A percentile compares a stretch with the other conserved stretches of the same genome.
Conservation (phyloP, 768 basidiomycete species). For the Suillus brevipes region DNA sequence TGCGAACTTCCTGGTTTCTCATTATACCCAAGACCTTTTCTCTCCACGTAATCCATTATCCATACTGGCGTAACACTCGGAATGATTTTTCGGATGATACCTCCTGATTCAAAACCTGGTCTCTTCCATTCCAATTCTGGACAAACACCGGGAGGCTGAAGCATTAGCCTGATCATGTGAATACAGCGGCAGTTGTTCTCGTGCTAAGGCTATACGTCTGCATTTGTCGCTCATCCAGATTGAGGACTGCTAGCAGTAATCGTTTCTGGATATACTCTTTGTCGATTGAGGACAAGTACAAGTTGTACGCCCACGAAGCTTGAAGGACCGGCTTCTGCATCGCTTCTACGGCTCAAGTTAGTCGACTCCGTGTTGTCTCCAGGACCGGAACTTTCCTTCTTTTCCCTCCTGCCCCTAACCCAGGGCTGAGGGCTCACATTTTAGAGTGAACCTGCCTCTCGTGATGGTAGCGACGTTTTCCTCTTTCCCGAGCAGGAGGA, state of each 20-base stretch:
- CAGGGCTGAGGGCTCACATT: constrained; percentile 11
- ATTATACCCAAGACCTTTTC: neutral
- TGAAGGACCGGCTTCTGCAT: neutral
- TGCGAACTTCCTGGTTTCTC: neutral
- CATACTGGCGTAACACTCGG: constrained; percentile 12
- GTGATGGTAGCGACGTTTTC: constrained; percentile 16
- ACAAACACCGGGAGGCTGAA: neutral
- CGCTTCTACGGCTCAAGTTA: constrained; percentile 8
- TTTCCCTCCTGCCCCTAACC: neutral
- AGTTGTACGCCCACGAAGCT: constrained; percentile 35
- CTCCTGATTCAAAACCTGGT: neutral
- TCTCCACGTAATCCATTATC: constrained; percentile 9
- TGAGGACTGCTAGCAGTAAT: constrained; percentile 15
- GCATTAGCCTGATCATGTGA: constrained; percentile 7
- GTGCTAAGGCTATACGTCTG: constrained; percentile 8
- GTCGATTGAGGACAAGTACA: constrained; percentile 34
- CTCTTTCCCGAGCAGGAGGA: constrained; percentile 19
- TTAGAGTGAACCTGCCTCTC: constrained; percentile 23
- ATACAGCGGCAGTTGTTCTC: constrained; percentile 10
- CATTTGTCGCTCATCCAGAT: constrained; percentile 1
- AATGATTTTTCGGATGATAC: constrained; percentile 9
- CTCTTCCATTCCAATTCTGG: neutral
- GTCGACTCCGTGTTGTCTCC: neutral
- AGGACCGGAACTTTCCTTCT: neutral
- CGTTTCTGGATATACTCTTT: constrained; percentile 18